Base-by-base conservation (phyloP, 805 yeast species). In the Saccharomyces kudriavzevii region DNA sequence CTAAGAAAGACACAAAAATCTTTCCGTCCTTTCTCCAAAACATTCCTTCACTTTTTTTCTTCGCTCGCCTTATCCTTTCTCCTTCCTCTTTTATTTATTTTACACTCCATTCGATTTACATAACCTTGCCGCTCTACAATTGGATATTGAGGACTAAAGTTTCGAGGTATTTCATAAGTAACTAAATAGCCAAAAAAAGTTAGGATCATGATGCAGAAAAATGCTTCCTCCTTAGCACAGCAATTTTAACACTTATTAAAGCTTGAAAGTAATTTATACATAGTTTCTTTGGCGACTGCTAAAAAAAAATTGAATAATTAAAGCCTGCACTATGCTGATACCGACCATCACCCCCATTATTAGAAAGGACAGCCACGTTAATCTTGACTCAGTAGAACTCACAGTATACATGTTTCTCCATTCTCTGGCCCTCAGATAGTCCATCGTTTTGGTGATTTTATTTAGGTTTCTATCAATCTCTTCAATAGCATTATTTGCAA, bases 361-460 rank as follows among this genome's bases (percentile, higher is more conserved):
- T 54, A 81, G 70, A 52, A 86, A 72, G 47, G 89, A 82, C 64
- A 86, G 81, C 78, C 83, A 87, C 66, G 85, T 84, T 56, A 87
- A 78, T 66, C 95, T 81, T 26, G 83, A 72, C 64, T 85, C 87
- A 28, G 95, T 87, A 51, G 87, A 80, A 69, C 78, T 77, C 58
- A 87, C 96, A 47, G 96, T 87, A 53, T 90, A 85, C 78, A 89
- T 92, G 74, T 92, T 92, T 76, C 98, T 83, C 81, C 88, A 85
- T 75, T 90, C 95, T 75, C 98, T 85, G n/a, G 96, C 89, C 76
- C 89, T 88, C 74, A 90, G 83, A 72, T 91, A 88, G 66, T 85
- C 87, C 72, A 91, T 76, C 73, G 81, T 74, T 65, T 77, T 78
- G 61, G 72, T 76, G 60, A 81, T 77, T 55, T 78, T 81, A 59